Evolutionary conservation across 1,284 basidiomycete genomes (phyloP), one percentile per base, ranked within the genome.

Genomic region (Tremellales sp.): DNA sequence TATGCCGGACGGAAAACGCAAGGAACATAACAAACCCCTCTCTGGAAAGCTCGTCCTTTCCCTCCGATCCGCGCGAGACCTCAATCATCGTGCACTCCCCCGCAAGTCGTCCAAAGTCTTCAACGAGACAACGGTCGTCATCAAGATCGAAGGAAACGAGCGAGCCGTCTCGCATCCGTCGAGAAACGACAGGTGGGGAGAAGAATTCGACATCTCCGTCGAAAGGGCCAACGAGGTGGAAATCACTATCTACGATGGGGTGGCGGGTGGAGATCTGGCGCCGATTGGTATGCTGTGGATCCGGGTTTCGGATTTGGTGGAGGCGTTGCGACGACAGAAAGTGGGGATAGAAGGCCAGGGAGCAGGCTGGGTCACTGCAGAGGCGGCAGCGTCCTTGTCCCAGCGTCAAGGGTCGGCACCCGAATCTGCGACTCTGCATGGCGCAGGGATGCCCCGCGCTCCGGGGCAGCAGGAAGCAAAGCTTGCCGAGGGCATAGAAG

Each of bases 181-280:
- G 18, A 84, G 92, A 54, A 94, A 85, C 39, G 95, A 98, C 73
- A 83, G 87, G 40, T 99, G 95, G 95, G 88, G 91, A 70, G 94
- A 98, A 73, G 87, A 91, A 51, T 97, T 98, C 56, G 89, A 95
- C 71, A 89, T 99, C 53, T 81, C 86, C 1, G 88, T 98, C 41
- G 94, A 97, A 76, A 97, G 97, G 72, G 93, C 93, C 28, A 97
- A 94, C 70, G 95, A 99, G 78, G 87, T 97, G 45, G 95, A 98
- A 73, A 84, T 99, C 40, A 90, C 91, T 13, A 82, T 99, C 22
- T 95, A 93, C 63, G 95, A 99, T 74, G 90, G 90, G 60, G 83
- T 89, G 58, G 81, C 83, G 16, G 74, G 71, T 5, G 71, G 72
- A 53, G 87, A 90, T 59, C 83, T 89, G 1, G 81, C 88, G 5